Evolutionary conservation across 2,329 filamentous ascomycete genomes (phyloP).

Genomic region (Didymella pinodella): DNA sequence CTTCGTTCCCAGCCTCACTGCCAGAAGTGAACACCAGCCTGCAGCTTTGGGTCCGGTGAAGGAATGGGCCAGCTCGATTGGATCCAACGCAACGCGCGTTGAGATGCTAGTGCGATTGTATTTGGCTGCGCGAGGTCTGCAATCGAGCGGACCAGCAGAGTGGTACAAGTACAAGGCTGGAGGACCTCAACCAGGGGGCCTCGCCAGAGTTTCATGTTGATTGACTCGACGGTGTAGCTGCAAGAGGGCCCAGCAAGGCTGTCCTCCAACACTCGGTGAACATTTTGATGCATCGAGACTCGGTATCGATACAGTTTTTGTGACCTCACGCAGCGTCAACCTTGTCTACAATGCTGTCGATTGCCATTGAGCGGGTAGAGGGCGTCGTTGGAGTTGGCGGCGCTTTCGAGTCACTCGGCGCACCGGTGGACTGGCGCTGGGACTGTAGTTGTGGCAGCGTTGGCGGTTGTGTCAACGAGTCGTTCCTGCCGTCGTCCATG

Average conservation of each 20-base stretch:
- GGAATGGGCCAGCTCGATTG: neutral
- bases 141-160: neutral
- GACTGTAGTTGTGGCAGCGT: conserved; percentile 24
- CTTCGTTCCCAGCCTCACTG: neutral
- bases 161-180: neutral
- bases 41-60: neutral
- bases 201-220: neutral
- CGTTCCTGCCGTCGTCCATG: conserved; percentile 33
- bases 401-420: conserved; percentile 42
- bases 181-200: neutral
- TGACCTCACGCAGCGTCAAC: conserved; percentile 43
- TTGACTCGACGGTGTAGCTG: neutral
- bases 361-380: conserved; percentile 50
- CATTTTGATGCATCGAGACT: neutral
- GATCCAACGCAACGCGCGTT: neutral
- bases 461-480: conserved; percentile 31
- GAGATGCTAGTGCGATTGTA: neutral
- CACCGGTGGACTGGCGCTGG: conserved; percentile 12
- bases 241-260: neutral
- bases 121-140: neutral
- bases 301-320: neutral
- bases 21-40: neutral
- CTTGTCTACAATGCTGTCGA: conserved; percentile 52
- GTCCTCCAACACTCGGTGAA: neutral
- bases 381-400: conserved; percentile 50